Percentiles rank a stretch among this genome's conserved stretches.
Evolutionary conservation across 2,329 filamentous ascomycete genomes (phyloP).

Genomic region (Trichoderma sp.): DNA sequence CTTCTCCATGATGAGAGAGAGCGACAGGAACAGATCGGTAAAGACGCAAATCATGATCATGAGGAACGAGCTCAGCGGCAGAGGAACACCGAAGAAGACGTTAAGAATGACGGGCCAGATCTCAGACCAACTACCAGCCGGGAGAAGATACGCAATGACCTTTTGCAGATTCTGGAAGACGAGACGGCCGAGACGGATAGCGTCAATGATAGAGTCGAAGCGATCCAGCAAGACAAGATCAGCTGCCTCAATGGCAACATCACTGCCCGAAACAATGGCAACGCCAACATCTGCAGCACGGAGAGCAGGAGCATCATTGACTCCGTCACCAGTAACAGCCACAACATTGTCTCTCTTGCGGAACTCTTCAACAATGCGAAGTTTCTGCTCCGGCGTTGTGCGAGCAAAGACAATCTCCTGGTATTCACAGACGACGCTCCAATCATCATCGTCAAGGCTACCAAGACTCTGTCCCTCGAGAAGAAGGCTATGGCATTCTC

Average conservation of each 20-base stretch:
- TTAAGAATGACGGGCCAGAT: conserved; percentile 57
- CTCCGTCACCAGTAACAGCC: conserved; percentile 72
- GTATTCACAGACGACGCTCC: conserved; percentile 47
- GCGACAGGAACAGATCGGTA: conserved; percentile 50
- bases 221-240: conserved; percentile 68
- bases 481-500: conserved; percentile 29
- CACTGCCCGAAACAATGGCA: conserved; percentile 60
- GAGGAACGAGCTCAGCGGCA: conserved; percentile 49
- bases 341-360: conserved; percentile 57
- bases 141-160: conserved; percentile 45
- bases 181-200: conserved; percentile 47
- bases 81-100: conserved; percentile 53
- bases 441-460: conserved; percentile 47
- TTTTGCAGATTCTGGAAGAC: conserved; percentile 43
- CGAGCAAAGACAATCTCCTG: conserved; percentile 65
- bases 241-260: conserved; percentile 61
- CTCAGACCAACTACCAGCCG: conserved; percentile 53
- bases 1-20: conserved; percentile 54
- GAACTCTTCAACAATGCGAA: conserved; percentile 67
- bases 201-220: conserved; percentile 67
- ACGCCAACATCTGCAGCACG: conserved; percentile 68
- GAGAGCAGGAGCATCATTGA: conserved; percentile 64
- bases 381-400: conserved; percentile 67
- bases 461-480: conserved; percentile 58
- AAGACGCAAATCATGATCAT: conserved; percentile 59